Percentiles rank a stretch among this genome's conserved stretches.
Evolutionary conservation across 768 basidiomycete genomes (phyloP).

Genomic region (Termitomyces sp.): DNA sequence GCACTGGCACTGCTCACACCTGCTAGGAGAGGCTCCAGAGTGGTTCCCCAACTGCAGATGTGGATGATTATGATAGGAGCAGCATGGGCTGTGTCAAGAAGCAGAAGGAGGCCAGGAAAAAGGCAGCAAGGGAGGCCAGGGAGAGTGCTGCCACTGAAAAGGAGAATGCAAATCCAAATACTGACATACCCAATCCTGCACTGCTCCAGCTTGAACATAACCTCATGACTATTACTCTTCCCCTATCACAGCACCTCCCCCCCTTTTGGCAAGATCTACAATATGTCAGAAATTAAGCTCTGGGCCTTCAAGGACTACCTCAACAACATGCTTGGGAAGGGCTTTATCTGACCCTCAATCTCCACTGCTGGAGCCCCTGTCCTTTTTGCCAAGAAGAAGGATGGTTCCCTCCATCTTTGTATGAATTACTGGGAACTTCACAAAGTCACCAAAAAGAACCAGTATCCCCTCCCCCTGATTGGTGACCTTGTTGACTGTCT

Average conservation of each 20-base stretch:
- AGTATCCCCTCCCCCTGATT: too few species aligned
- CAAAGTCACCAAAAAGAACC: too few species aligned
- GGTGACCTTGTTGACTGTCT: too few species aligned
- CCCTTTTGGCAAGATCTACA: too few species aligned
- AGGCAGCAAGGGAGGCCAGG: conserved; percentile 23
- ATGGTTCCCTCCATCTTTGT: too few species aligned
- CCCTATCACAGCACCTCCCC: background rate
- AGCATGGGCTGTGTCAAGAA: conserved; percentile 81
- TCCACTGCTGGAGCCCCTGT: too few species aligned
- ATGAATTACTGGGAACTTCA: too few species aligned
- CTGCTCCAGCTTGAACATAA: conserved; percentile 17
- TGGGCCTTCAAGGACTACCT: too few species aligned
- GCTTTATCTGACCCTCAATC: too few species aligned
- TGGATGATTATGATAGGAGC: conserved; percentile 75
- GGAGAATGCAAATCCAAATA: background rate
- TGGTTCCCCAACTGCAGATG: conserved; percentile 18
- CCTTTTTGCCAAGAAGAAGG: too few species aligned
- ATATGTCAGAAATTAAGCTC: too few species aligned
- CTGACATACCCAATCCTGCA: background rate
- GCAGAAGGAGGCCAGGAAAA: conserved; percentile 40
- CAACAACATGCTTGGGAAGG: too few species aligned
- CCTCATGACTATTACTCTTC: conserved; percentile 11
- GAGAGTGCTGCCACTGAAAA: conserved; percentile 6
- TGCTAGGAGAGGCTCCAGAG: conserved; percentile 33
- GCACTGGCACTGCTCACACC: conserved; percentile 26